These are phyloP conservation scores for Cucurbita moschata DNA, from an alignment of 306 rosid species.

Conservation along the genomic window DNA sequence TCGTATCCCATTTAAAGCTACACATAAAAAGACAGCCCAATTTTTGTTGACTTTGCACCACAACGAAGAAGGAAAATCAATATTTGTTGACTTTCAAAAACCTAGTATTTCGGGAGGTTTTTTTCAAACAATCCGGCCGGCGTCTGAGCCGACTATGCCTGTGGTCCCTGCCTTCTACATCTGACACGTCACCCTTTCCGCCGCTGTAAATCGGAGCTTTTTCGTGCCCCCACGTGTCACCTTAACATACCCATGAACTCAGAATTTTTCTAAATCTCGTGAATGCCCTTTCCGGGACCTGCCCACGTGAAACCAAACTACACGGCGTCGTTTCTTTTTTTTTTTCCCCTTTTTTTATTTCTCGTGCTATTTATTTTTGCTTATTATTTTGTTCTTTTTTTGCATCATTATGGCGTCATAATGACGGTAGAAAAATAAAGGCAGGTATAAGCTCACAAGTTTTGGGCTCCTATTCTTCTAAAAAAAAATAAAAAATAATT, in stretches of 20 bases:
- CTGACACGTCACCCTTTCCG: neutral
- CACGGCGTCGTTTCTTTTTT: neutral
- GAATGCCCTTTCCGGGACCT: neutral
- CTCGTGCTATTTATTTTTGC: neutral
- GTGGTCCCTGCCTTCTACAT: neutral
- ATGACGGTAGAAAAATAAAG: neutral
- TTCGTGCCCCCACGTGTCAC: neutral
- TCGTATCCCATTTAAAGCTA: neutral
- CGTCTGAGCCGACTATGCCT: neutral
- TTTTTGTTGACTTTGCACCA: neutral
- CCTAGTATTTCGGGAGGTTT: neutral
- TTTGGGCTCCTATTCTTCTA: no score
- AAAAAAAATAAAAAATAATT: no score
- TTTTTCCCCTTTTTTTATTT: no score
- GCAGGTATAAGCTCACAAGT: no score
- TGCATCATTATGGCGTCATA: neutral
- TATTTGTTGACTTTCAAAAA: neutral
- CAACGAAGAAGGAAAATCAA: no score
- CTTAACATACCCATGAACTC: neutral
- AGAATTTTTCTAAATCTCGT: slow-evolving; percentile 2
- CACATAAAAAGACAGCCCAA: neutral
- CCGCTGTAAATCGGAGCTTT: neutral
- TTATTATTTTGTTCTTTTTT: no score
- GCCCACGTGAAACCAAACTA: neutral
- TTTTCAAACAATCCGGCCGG: neutral